Evolutionary conservation across 352 stramenopile genomes (phyloP), one percentile per base, ranked within the genome.

Genomic region (Globisporangium solare): DNA sequence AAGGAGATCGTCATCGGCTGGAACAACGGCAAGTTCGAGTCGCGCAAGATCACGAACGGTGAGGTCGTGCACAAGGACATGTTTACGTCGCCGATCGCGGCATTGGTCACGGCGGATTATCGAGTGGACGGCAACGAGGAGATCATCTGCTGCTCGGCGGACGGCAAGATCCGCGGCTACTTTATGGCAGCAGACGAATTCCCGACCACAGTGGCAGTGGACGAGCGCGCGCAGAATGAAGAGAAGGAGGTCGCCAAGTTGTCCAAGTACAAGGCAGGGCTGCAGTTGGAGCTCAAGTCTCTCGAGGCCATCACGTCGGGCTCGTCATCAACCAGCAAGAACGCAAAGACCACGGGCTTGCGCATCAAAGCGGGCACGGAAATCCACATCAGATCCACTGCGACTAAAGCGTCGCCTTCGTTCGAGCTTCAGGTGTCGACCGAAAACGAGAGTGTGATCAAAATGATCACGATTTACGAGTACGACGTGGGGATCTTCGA

Each of bases 1-100:
- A 79, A 86, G 47, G 88, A 97, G 58, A 79, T 94, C 47, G 67
- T 97, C 37, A 93, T 92, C 42, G 91, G 89, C 27, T 97, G 89
- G 89, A 94, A 65, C 61, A 97, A 92, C 54, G 89, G 92, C 58
- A 94, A 94, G 45, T 83, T 97, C 12, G 86, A 91, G 58, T 81
- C 84, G 15, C 64, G 85, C 13, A 76, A 71, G 40, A 20, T 88
- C 37, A 62, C 72, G n/a, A 95, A 91, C 48, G 92, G 91, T 32
- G 72, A 94, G 58, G 73, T 93, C 2, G 73, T 96, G 24, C 89
- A 91, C 60, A 89, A 88, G 48, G 84, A 97, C 47, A 80, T 79
- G 24, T 76, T 96, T 35, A 43, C 61, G 3, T 71, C 83, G 2
- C 64, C 84, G 13, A 63, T 94, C 8, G 79, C 87, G 1, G 72